Evolutionary conservation across 805 yeast species (phyloP), one percentile per base, ranked within the genome.

Genomic region (Kluyveromyces wickerhamii): DNA sequence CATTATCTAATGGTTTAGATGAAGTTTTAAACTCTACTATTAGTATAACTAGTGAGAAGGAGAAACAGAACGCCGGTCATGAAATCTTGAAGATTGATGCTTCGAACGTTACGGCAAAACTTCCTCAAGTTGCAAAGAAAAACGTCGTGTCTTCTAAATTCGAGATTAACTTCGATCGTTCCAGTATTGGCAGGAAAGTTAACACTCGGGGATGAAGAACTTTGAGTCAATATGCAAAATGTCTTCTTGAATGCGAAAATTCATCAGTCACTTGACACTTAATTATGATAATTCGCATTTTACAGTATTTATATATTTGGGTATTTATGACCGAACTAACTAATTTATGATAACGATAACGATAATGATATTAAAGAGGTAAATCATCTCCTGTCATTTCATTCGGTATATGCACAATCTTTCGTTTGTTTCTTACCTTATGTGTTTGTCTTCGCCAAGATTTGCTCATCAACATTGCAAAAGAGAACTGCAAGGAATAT

Each of bases 91-190:
- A 29, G 33, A 21, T 21, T 16, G 36, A 38, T 19, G 19, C 36
- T 15, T 29, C 30, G 8, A 21, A 20, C n/a, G 15, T 17, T 12
- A n/a, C n/a, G 10, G 15, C 20, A 12, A 28, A 5, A 9, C 13
- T n/a, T 3, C 31, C 34, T 2, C 19, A 14, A 7, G 26, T 8
- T 10, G 11, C 10, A 6, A 35, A 21, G 20, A 38, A 37, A 25
- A 54, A 53, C 29, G 58, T 51, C 9, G 41, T 48, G 13, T 42
- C 48, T 28, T 50, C 54, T 3, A 51, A 48, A 20, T 63, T 62
- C 27, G 65, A 62, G 32, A 60, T 60, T 13, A 54, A 60, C 41
- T 63, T 63, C 35, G 67, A 63, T 35, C 59, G 68, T 38, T 59
- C 63, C 4, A 44, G 47, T 15, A 65, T 63, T n/a, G 68, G 68